Evolutionary conservation across 2,329 filamentous ascomycete species (phyloP).

Genomic region (Cordyceps cateniannulata): DNA sequence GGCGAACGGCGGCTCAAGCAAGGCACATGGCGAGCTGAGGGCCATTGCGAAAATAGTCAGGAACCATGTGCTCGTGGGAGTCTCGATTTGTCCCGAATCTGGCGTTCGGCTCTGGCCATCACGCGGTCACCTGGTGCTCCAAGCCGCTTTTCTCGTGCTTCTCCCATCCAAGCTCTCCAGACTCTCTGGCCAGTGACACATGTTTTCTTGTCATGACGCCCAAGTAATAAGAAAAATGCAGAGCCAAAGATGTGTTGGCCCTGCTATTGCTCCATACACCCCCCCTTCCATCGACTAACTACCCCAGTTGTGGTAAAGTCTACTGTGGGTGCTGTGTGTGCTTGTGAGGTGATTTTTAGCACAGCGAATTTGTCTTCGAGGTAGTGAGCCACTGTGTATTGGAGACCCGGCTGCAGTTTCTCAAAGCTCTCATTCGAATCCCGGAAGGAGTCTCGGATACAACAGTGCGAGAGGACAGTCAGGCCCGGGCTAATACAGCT

Average conservation of each 20-base stretch:
- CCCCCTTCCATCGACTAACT: background rate
- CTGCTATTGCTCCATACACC: background rate
- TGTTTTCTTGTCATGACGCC: slow-evolving; percentile 7
- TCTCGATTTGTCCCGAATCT: slow-evolving; percentile 9
- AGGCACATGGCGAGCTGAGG: background rate
- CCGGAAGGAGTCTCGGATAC: background rate
- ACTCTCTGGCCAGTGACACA: slow-evolving; percentile 4
- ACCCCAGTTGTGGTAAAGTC: background rate
- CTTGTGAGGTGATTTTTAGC: background rate
- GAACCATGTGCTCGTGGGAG: slow-evolving; percentile 7
- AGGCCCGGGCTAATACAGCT: background rate
- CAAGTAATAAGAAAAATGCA: background rate
- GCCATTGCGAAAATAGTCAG: slow-evolving; percentile 12
- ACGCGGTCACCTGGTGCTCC: slow-evolving; percentile 3
- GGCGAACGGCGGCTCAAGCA: slow-evolving; percentile 13
- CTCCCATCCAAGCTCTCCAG: background rate
- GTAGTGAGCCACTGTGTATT: background rate
- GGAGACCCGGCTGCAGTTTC: background rate
- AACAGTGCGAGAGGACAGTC: background rate
- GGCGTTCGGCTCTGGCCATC: slow-evolving; percentile 2
- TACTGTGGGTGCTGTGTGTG: background rate
- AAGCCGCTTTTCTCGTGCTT: background rate
- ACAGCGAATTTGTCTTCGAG: background rate
- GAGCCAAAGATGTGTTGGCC: background rate
- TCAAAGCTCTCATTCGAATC: background rate